These are phyloP conservation scores for Phlyctochytrium planicorne DNA, from an alignment of 192 early-diverging fungal genomes.

Conservation along the genomic window DNA sequence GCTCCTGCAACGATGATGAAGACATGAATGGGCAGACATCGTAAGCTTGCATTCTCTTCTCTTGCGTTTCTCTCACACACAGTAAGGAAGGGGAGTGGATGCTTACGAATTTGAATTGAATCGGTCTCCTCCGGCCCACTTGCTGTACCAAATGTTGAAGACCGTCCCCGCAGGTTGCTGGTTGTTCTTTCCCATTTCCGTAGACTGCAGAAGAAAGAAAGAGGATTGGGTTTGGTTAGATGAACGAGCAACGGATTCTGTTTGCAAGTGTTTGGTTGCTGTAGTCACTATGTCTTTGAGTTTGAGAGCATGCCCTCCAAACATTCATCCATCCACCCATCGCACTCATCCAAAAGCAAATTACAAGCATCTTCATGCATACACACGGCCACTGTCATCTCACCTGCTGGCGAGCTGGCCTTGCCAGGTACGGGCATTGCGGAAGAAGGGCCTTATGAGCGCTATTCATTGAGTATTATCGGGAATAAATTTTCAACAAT, in stretches of 20 bases:
- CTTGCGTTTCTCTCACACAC: too few relatives aligned
- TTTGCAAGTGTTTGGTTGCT: neutral
- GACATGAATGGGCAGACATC: neutral
- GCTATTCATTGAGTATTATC: too few relatives aligned
- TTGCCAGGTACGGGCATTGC: constrained; percentile 23
- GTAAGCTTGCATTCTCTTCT: too few relatives aligned
- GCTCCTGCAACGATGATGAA: constrained; percentile 7
- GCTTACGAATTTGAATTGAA: too few relatives aligned
- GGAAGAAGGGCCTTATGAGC: constrained; percentile 23
- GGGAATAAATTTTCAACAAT: too few relatives aligned
- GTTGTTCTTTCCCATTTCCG: constrained; percentile 38
- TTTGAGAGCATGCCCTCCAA: too few relatives aligned
- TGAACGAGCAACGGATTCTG: too few relatives aligned
- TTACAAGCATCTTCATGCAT: neutral
- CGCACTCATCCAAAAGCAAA: neutral
- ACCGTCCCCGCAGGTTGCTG: constrained; percentile 37
- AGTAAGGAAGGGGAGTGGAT: too few relatives aligned
- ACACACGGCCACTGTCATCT: neutral
- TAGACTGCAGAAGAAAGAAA: constrained; percentile 8
- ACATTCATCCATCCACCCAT: too few relatives aligned
- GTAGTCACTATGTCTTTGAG: neutral
- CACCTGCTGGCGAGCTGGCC: constrained; percentile 40
- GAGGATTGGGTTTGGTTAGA: neutral
- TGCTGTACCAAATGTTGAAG: constrained; percentile 70
- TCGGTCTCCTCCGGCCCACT: constrained; percentile 54